A percentile compares a stretch with the other conserved stretches of the same genome.
Conservation (phyloP, 192 early-diverging fungal genomes). For the Mortierella antarctica region DNA sequence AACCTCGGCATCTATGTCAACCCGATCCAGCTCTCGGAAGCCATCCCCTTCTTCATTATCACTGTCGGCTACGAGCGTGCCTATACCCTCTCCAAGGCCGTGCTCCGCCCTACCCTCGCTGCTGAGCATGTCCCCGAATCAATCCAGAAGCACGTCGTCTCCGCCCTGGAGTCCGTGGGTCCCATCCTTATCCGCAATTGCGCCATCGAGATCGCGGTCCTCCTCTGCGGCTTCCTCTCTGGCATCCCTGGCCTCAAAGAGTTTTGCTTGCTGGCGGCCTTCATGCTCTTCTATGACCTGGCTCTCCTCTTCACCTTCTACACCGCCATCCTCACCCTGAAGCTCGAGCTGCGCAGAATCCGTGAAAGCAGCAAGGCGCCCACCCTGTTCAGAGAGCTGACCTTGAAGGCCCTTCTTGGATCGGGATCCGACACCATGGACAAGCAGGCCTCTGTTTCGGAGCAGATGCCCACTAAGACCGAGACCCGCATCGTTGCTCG, state of each 20-base stretch:
- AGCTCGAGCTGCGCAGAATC: conserved; percentile 77
- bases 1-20: conserved; percentile 75
- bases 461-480: conserved; percentile 26
- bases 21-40: conserved; percentile 79
- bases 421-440: conserved; percentile 28
- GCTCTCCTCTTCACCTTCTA: conserved; percentile 89
- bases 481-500: conserved; percentile 67
- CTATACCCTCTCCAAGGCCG: conserved; percentile 82
- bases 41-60: conserved; percentile 91
- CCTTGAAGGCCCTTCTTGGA: conserved; percentile 61
- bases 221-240: conserved; percentile 80
- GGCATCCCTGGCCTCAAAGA: conserved; percentile 81
- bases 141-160: conserved; percentile 65
- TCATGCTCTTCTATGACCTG: conserved; percentile 86
- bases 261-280: conserved; percentile 83
- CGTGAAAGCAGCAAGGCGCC: conserved; percentile 51
- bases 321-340: conserved; percentile 85
- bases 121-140: conserved; percentile 34
- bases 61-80: conserved; percentile 94
- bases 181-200: conserved; percentile 79
- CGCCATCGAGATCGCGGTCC: conserved; percentile 83
- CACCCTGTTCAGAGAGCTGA: conserved; percentile 33
- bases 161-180: conserved; percentile 73
- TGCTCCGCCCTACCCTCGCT: conserved; percentile 65
- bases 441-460: conserved; percentile 50